Conservation (phyloP, 2,329 filamentous ascomycete species). For the Albophoma yamanashiensis region DNA sequence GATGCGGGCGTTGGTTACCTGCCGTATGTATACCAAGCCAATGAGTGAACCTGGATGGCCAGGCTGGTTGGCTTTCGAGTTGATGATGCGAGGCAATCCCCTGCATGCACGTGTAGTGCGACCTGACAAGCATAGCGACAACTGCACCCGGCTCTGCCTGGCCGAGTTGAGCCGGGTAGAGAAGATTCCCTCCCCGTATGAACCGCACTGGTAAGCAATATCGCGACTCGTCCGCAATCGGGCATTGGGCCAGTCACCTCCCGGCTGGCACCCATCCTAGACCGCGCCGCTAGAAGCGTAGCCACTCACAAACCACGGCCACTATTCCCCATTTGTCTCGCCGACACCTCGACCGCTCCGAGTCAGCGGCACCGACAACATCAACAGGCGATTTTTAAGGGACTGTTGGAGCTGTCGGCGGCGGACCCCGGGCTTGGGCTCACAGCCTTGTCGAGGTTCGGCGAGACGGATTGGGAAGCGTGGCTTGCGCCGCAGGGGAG, state of each 20-base stretch:
- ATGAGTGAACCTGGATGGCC: background rate
- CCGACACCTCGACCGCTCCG: background rate
- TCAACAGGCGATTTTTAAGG: background rate
- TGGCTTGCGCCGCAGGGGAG: background rate
- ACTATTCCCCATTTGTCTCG: conserved; percentile 6
- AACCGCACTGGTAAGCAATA: background rate
- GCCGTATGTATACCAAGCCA: background rate
- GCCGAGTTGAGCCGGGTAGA: background rate
- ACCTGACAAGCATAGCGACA: background rate
- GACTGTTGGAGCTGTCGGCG: background rate
- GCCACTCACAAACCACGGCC: background rate
- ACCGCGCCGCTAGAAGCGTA: background rate
- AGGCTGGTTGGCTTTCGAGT: background rate
- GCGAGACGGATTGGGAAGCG: conserved; percentile 5
- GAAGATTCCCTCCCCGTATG: no score
- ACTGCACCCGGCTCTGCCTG: background rate
- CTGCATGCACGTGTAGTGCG: no score
- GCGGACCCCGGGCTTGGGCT: background rate
- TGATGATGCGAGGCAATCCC: no score
- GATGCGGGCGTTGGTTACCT: background rate
- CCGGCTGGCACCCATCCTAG: background rate
- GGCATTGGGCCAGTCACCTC: background rate
- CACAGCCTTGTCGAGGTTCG: background rate
- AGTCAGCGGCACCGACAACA: background rate
- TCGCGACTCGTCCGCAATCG: background rate